Percentiles rank a stretch among this genome's conserved stretches.
Evolutionary conservation across 129 eudicot species (phyloP).

Genomic region (Tanacetum coccineum): DNA sequence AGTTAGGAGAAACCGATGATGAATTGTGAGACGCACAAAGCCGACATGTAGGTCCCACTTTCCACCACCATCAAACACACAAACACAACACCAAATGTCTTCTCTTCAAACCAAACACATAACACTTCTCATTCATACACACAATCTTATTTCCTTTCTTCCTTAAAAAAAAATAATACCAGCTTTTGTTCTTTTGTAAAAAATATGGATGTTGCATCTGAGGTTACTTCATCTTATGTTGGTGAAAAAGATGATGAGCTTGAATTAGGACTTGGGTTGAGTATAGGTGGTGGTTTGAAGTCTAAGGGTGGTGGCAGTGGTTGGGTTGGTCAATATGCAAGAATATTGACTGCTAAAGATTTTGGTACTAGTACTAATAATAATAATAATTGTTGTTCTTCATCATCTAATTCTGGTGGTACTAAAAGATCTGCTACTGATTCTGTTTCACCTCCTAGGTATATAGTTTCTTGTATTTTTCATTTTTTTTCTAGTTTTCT

Average conservation of each 20-base stretch:
- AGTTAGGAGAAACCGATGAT: slow-evolving; percentile 64
- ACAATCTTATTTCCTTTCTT: slow-evolving; percentile 15
- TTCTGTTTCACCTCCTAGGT: slow-evolving; percentile 72
- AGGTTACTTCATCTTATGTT: slow-evolving; percentile 70
- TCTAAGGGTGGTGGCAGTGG: slow-evolving; percentile 37
- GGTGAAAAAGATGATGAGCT: slow-evolving; percentile 40
- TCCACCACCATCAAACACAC: slow-evolving; percentile 26
- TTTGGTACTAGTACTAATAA: slow-evolving; percentile 40
- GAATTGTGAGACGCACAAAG: slow-evolving; percentile 55
- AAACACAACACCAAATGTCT: slow-evolving; percentile 23
- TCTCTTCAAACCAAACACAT: slow-evolving; percentile 20
- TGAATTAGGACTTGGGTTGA: slow-evolving; percentile 88
- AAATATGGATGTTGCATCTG: slow-evolving; percentile 45
- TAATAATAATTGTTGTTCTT: slow-evolving; percentile 38
- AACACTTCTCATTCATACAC: slow-evolving; percentile 20
- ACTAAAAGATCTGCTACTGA: slow-evolving; percentile 82
- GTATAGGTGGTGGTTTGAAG: slow-evolving; percentile 59
- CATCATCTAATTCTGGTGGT: slow-evolving; percentile 62
- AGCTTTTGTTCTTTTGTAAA: neutral
- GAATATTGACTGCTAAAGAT: slow-evolving; percentile 91
- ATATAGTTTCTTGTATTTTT: slow-evolving; percentile 14
- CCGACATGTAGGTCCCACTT: slow-evolving; percentile 70
- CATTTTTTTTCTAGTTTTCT: neutral
- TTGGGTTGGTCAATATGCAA: slow-evolving; percentile 58
- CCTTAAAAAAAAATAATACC: slow-evolving; percentile 18